phyloP scores from a whole-genome alignment of 345 rosid genomes.

The Gossypium longicalyx region DNA sequence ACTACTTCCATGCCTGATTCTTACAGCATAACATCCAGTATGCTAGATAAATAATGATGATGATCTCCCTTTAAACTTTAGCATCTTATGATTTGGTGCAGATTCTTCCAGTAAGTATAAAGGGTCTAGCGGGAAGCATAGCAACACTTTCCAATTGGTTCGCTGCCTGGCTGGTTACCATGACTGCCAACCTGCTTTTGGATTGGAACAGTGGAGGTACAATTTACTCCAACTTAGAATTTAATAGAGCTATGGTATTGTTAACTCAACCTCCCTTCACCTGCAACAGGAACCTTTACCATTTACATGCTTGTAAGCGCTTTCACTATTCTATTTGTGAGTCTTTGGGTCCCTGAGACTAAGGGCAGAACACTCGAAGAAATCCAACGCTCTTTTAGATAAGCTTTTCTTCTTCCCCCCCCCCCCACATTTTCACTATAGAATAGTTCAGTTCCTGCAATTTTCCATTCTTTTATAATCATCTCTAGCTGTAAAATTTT shows the following conservation, averaged over 20 bases:
- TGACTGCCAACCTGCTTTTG: slow-evolving; percentile 89
- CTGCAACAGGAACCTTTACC: slow-evolving; percentile 75
- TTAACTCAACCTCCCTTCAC: background rate
- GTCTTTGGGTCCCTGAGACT: slow-evolving; percentile 87
- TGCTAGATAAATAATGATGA: background rate
- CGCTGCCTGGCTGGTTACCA: slow-evolving; percentile 52
- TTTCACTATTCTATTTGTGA: slow-evolving; percentile 54
- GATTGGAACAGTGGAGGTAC: slow-evolving; percentile 83
- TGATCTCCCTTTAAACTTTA: background rate
- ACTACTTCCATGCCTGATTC: background rate
- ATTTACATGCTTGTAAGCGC: slow-evolving; percentile 59
- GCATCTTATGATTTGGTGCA: slow-evolving; percentile 28
- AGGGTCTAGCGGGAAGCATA: slow-evolving; percentile 88
- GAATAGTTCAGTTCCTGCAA: slow-evolving; percentile 1
- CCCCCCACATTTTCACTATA: background rate
- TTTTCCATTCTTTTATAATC: background rate
- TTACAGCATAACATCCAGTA: background rate
- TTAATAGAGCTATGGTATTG: no score
- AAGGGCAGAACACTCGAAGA: slow-evolving; percentile 89
- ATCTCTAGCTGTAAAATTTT: background rate
- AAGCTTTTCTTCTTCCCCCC: slow-evolving; percentile 25
- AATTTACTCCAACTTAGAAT: no score
- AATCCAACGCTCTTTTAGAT: slow-evolving; percentile 83
- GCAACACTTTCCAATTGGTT: slow-evolving; percentile 89
- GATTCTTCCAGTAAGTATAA: slow-evolving; percentile 90